Base-by-base conservation (phyloP, 192 early-diverging fungal species). In the Podochytrium sp. region DNA sequence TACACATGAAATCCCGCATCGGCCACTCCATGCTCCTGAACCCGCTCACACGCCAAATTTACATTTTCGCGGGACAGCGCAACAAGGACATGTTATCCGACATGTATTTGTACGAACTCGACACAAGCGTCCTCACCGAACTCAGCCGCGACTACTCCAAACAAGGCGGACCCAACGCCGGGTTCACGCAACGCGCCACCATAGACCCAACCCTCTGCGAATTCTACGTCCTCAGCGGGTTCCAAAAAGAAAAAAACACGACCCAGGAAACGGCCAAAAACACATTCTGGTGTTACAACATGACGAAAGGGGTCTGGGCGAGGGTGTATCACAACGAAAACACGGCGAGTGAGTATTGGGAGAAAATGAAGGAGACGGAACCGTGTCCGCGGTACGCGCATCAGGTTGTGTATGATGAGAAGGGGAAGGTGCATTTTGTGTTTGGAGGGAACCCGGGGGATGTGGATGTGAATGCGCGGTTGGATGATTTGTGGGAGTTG, bases 401-500 rank as follows among this genome's bases (percentile, higher is more conserved):
- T 69, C 94, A 97, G 74, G 81, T 96, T 76, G 94, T 94, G 7
- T 98, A 95, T 79, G 92, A 98, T 73, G 75, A 74, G 4, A 75
- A 74, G 23, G 82, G 85, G 6, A 86, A 88, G 57, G 79, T 80
- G 2, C 96, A 98, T 66, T 94, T 91, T 78, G 73, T 98, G 73
- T 98, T 98, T 87, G 97, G 97, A 10, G 97, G 97, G 33, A 98
- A 96, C 65, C 93, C 95, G 3, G 93, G 93, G 3, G 91, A 93
- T 37, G 79, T 71, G 27, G 82, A 87, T 65, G 76, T 80, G 23
- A 89, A 82, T 73, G 80, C 91, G 56, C 80, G 93, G 32, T 75
- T 95, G 10, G 90, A 94, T 68, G 93, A 95, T 75, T 92, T 95
- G 75, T 95, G 93, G 93, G 87, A 93, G 70, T 79, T 95, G 30